A percentile compares a stretch with the other conserved stretches of the same genome.
Evolutionary conservation across 164 flowering plant species (phyloP).

Genomic region (Vitis labrusca): DNA sequence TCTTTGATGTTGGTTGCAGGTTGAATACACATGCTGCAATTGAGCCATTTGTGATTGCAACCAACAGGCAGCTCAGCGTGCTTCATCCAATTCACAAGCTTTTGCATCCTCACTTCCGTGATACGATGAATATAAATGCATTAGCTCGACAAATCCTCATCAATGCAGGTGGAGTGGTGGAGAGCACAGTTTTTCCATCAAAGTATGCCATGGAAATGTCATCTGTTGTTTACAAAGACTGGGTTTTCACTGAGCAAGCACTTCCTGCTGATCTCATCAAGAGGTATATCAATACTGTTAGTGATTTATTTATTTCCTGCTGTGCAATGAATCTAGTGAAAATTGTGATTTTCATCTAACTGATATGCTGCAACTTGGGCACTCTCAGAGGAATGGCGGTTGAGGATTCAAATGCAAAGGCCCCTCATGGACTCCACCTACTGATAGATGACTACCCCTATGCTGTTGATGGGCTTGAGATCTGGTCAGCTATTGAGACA

Average conservation of each 20-base stretch:
- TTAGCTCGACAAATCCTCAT: slow-evolving; percentile 37
- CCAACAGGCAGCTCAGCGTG: slow-evolving; percentile 52
- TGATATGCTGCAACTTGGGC: slow-evolving; percentile 1
- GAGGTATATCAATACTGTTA: too few species aligned
- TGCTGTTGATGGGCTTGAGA: slow-evolving; percentile 24
- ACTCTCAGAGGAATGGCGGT: slow-evolving; percentile 13
- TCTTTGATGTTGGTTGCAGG: slow-evolving; percentile 24
- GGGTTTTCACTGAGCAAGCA: slow-evolving; percentile 56
- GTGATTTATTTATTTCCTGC: too few species aligned
- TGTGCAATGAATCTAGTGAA: too few species aligned
- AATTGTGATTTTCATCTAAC: too few species aligned
- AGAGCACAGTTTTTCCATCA: slow-evolving; percentile 37
- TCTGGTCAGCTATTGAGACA: slow-evolving; percentile 23
- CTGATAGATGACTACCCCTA: slow-evolving; percentile 23
- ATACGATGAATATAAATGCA: slow-evolving; percentile 54
- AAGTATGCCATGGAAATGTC: slow-evolving; percentile 52
- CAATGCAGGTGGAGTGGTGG: slow-evolving; percentile 48
- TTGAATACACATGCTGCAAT: slow-evolving; percentile 49
- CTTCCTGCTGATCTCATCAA: slow-evolving; percentile 52
- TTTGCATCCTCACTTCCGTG: slow-evolving; percentile 54
- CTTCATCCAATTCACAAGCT: slow-evolving; percentile 57
- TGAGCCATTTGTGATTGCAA: slow-evolving; percentile 58
- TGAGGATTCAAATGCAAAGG: background rate
- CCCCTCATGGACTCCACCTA: slow-evolving; percentile 10
- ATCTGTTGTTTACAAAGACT: slow-evolving; percentile 36